Evolutionary conservation across 441 rosid genomes (phyloP), one percentile per base, ranked within the genome.

Genomic region (Sinapis alba): DNA sequence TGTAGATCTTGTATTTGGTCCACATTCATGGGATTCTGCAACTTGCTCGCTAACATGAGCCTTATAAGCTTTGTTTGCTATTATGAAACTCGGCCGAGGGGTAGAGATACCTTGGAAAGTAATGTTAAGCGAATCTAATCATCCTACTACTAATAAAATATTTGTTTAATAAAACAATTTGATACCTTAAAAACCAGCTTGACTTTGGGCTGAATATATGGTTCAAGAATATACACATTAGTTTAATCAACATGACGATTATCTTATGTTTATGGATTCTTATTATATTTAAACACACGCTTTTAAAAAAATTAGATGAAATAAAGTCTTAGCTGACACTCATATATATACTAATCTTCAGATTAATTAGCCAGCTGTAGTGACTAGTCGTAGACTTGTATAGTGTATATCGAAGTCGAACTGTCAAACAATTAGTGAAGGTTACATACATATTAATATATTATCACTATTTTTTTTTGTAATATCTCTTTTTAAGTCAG

Each of bases 1-100:
- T 65, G 73, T 69, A 76, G 63, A 53, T 60, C 41, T 59, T 59
- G 73, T 58, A 65, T 13, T 58, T 62, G 76, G 77, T 71, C 47
- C 69, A 71, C 68, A 28, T 75, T 24, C 41, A 56, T 69, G 41
- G 58, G 41, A 41, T 72, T 72, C 64, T 72, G 41, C 74, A 19
- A 38, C 64, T 63, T 68, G 27, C 12, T 74, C 67, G 56, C 57
- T 73, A 60, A 74, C 28, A 13, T 53, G 77, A 59, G 63, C 79
- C 20, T 23, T 54, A 5, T 34, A 20, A 23, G 5, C 19, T 59
- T 69, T 53, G 24, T 62, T 18, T 69, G 65, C 65, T 75, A 75
- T 68, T 68, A 56, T 36, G 24, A 75, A 43, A 24, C 73, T 68
- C 19, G 47, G 62, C 41, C 41, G 1, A 47, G 12, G 32, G 24